A percentile compares a stretch with the other conserved stretches of the same genome.
phyloP scores from a whole-genome alignment of 2,329 filamentous ascomycete genomes.

The Eutypella sp. region DNA sequence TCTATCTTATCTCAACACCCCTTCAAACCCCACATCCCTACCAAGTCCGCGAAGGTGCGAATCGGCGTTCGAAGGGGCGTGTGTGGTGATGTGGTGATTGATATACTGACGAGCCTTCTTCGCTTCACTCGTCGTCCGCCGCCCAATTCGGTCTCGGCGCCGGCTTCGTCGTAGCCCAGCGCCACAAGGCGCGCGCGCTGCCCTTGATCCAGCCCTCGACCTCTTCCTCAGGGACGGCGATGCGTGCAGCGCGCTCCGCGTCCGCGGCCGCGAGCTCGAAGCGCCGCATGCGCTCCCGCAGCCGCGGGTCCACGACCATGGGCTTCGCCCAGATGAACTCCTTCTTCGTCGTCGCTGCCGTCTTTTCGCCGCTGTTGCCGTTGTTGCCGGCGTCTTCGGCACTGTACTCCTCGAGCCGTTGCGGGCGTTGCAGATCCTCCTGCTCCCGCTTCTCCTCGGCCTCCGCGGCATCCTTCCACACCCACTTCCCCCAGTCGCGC shows the following conservation, averaged over 20 bases:
- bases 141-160: slow-evolving; percentile 30
- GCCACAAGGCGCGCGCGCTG: slow-evolving; percentile 46
- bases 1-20: no score
- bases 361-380: not conserved
- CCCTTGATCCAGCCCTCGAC: slow-evolving; percentile 66
- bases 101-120: no score
- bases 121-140: slow-evolving; percentile 7
- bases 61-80: no score
- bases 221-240: slow-evolving; percentile 62
- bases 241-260: slow-evolving; percentile 58
- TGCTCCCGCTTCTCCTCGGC: slow-evolving; percentile 27
- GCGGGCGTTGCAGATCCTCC: no score
- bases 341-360: no score
- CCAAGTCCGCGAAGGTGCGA: no score
- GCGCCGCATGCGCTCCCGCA: slow-evolving; percentile 73
- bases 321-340: slow-evolving; percentile 74
- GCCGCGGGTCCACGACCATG: slow-evolving; percentile 70
- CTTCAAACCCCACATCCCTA: no score
- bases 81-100: no score
- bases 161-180: slow-evolving; percentile 42
- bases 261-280: slow-evolving; percentile 68
- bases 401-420: slow-evolving; percentile 16
- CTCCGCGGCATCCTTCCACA: slow-evolving; percentile 52
- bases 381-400: slow-evolving; percentile 1
- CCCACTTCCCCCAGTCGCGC: slow-evolving; percentile 77